Base-by-base conservation (phyloP, 306 rosid species). In the Medicago arabica region DNA sequence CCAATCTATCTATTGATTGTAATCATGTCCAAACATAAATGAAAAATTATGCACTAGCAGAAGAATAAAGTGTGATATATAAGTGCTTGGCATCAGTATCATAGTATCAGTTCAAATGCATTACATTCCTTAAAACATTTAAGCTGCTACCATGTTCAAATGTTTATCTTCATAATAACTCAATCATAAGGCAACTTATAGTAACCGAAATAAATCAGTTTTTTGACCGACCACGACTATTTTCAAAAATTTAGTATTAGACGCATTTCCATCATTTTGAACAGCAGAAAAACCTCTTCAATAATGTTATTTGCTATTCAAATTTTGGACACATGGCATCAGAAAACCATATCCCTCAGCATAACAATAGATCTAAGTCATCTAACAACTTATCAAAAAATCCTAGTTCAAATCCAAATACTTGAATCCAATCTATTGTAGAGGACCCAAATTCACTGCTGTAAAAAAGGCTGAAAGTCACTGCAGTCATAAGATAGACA, bases 11-110 rank as follows among this genome's bases (percentile, higher is more conserved):
- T 17, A 9, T 7, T 49, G 18, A 14, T 7, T 49, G 34, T 39
- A 15, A 38, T 51, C 54, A 65, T 50, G 5, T 9, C 3, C 38
- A n/a, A 57, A 71, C 7, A n/a, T 41, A 60, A 31, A 31, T 13
- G 43, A 17, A 39, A 64, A 64, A 15, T 31, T 64, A 47, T 17
- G 62, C 50, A 46, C 62, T 62, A 63, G 18, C 36, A 74, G 61
- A 60, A 44, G 13, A 59, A 31, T 46, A 4, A 6, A 15, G 14
- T 10, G n/a, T 11, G 15, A 44, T 44, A 11, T 44, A 11, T 44
- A 11, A 10, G 50, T 11, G 4, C 12, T 44, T 11, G 14, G 6
- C 13, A 10, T 44, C 50, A 44, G 6, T 41, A 8, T 8, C 46
- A 0, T 41, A 9, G 13, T 41, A 9, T 1, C 12, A 8, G 10